phyloP scores from a whole-genome alignment of 805 yeast genomes.

The Teunomyces aglyptinius region DNA sequence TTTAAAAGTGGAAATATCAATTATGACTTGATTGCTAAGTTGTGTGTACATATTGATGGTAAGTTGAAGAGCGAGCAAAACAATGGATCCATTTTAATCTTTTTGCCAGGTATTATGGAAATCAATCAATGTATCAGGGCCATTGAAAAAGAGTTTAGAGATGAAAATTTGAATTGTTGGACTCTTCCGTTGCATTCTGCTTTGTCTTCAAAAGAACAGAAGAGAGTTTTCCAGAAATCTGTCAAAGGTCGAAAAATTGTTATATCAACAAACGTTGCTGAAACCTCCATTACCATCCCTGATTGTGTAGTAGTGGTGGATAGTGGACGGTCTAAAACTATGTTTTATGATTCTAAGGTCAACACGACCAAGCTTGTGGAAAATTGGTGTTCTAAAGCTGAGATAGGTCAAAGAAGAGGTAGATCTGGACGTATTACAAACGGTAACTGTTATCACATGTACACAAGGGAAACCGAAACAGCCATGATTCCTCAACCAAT shows the following conservation, averaged over 20 bases:
- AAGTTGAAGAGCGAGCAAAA: constrained; percentile 40
- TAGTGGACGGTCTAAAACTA: constrained; percentile 78
- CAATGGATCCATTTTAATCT: constrained; percentile 76
- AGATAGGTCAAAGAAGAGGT: constrained; percentile 87
- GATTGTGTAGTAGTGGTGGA: constrained; percentile 93
- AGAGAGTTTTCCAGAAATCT: constrained; percentile 62
- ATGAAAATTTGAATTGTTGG: constrained; percentile 24
- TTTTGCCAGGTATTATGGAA: constrained; percentile 89
- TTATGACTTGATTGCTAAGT: constrained; percentile 62
- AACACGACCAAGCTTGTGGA: constrained; percentile 74
- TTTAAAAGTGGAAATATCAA: constrained; percentile 69
- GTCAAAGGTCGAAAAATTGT: constrained; percentile 72
- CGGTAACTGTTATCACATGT: constrained; percentile 81
- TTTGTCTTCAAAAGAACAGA: constrained; percentile 77
- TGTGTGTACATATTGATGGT: constrained; percentile 54
- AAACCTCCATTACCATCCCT: constrained; percentile 93
- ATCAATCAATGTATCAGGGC: constrained; percentile 63
- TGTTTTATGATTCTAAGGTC: constrained; percentile 63
- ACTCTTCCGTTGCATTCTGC: constrained; percentile 88
- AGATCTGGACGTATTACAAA: constrained; percentile 94
- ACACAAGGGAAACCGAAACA: constrained; percentile 55
- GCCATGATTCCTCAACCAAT: constrained; percentile 70
- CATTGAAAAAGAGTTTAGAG: constrained; percentile 17
- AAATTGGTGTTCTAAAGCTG: constrained; percentile 87
- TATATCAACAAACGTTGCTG: constrained; percentile 92